phyloP scores from a whole-genome alignment of 1,139 yeast genomes.

The Hemisphaericaspora xylofermentans region DNA sequence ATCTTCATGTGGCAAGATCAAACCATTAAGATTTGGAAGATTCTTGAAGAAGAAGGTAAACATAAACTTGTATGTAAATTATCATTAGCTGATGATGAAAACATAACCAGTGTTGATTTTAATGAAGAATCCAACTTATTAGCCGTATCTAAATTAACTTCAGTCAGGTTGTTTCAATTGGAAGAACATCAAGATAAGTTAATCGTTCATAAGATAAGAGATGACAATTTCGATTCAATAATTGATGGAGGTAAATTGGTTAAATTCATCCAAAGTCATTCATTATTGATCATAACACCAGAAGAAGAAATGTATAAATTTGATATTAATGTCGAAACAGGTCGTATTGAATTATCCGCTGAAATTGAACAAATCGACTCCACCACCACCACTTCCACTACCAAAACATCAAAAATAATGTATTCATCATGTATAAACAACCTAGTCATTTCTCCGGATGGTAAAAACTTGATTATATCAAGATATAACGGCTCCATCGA shows the following conservation, averaged over 20 bases:
- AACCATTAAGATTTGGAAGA: constrained; percentile 75
- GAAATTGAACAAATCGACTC: constrained; percentile 40
- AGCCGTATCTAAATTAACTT: constrained; percentile 68
- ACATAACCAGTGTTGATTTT: constrained; percentile 68
- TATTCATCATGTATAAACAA: constrained; percentile 49
- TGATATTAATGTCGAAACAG: constrained; percentile 30
- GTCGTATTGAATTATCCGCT: constrained; percentile 32
- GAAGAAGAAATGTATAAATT: constrained; percentile 63
- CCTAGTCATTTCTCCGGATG: constrained; percentile 47
- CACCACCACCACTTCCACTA: constrained; percentile 7
- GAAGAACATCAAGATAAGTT: constrained; percentile 37
- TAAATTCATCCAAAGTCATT: constrained; percentile 40
- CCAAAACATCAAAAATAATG: constrained; percentile 20
- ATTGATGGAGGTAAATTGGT: constrained; percentile 59
- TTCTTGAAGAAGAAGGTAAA: constrained; percentile 38
- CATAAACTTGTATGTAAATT: constrained; percentile 63
- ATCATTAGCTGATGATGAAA: constrained; percentile 73
- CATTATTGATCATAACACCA: constrained; percentile 58
- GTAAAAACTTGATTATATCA: constrained; percentile 50
- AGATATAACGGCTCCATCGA: constrained; percentile 70
- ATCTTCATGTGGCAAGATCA: constrained; percentile 83
- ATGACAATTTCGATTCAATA: constrained; percentile 43
- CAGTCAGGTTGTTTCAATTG: constrained; percentile 68
- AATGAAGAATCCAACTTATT: constrained; percentile 65
- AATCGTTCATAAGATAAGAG: constrained; percentile 53